These are phyloP conservation scores for Aaosphaeria pasadenensis DNA, from an alignment of 2,329 filamentous ascomycete species.

Conservation along the genomic window DNA sequence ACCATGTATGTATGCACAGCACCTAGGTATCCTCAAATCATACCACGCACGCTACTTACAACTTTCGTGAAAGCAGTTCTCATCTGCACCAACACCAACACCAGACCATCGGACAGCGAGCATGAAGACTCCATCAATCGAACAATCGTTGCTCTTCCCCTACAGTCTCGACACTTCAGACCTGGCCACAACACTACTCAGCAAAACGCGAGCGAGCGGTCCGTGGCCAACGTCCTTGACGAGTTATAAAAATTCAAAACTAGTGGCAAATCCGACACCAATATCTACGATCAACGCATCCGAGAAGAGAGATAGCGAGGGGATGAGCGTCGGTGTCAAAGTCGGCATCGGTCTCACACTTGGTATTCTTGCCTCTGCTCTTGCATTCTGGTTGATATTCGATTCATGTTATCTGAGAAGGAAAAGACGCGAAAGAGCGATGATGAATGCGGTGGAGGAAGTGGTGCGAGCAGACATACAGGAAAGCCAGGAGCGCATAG, in stretches of 20 bases:
- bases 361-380: conserved; percentile 4
- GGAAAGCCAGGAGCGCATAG: conserved; percentile 22
- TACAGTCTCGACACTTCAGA: background rate
- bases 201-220: background rate
- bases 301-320: conserved; percentile 1
- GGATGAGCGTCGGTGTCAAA: conserved; percentile 5
- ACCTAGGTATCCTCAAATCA: too few species aligned
- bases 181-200: background rate
- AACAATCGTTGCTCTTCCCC: background rate
- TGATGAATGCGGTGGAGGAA: conserved; percentile 17
- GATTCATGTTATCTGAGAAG: conserved; percentile 14
- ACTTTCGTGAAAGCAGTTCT: background rate
- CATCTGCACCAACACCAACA: background rate
- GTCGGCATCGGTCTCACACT: conserved; percentile 8
- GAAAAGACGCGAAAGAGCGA: conserved; percentile 12
- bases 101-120: background rate
- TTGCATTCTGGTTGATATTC: conserved; percentile 6
- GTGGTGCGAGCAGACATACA: conserved; percentile 19
- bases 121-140: background rate
- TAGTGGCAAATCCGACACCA: background rate
- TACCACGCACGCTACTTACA: background rate
- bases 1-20: background rate
- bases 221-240: background rate
- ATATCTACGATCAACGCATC: background rate
- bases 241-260: background rate